Percentiles rank a stretch among this genome's conserved stretches.
Evolutionary conservation across 805 yeast genomes (phyloP).

Genomic region (Grigorovia jiainica): DNA sequence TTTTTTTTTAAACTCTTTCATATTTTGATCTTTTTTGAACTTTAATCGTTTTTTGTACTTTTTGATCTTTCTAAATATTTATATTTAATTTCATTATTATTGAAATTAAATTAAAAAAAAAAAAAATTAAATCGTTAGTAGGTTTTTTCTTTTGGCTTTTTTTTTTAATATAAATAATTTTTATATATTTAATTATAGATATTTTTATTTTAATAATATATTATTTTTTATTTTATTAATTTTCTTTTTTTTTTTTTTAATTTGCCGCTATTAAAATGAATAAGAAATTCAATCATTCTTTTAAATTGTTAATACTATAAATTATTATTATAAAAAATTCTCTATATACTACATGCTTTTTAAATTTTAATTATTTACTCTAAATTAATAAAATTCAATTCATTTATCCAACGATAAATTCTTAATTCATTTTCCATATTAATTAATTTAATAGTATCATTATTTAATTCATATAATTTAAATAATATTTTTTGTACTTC

Average conservation of each 20-base stretch:
- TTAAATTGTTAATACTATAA: no score
- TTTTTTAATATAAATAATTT: not conserved
- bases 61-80: not conserved
- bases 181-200: not conserved
- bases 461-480: slow-evolving; percentile 13
- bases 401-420: slow-evolving; percentile 22
- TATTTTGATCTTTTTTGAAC: not conserved
- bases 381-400: not conserved
- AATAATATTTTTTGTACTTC: slow-evolving; percentile 21
- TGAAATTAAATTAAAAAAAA: not conserved
- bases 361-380: not conserved
- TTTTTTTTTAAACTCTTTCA: not conserved
- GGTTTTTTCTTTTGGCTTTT: not conserved
- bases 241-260: no score
- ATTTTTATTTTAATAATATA: not conserved
- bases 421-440: slow-evolving; percentile 20
- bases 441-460: slow-evolving; percentile 11
- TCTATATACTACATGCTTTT: not conserved
- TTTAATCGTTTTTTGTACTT: not conserved
- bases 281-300: no score
- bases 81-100: not conserved
- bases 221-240: not conserved
- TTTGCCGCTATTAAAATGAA: no score
- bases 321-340: no score
- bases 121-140: not conserved